phyloP scores from a whole-genome alignment of 176 grass and related monocot species.

The Canna indica region DNA sequence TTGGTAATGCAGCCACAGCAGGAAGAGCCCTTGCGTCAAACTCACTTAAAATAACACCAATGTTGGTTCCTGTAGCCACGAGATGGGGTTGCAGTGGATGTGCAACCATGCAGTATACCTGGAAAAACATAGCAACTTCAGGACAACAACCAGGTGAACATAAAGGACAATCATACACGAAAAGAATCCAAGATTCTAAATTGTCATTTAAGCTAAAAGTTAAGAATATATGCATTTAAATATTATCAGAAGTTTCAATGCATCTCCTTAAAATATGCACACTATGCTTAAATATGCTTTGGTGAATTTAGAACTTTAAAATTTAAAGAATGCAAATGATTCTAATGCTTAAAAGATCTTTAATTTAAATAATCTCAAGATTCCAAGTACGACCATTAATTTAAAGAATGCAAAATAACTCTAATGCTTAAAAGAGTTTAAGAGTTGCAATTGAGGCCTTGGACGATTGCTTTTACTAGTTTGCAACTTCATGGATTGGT shows the following conservation, averaged over 20 bases:
- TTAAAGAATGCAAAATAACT: background rate
- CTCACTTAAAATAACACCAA: slow-evolving; percentile 95
- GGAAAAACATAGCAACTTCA: slow-evolving; percentile 8
- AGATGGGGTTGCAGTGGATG: slow-evolving; percentile 94
- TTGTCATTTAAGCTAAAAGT: background rate
- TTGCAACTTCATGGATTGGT: background rate
- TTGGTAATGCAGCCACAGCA: slow-evolving; percentile 64
- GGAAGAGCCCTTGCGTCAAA: slow-evolving; percentile 94
- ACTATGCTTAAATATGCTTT: background rate
- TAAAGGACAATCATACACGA: background rate
- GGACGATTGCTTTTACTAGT: background rate
- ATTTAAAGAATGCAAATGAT: no score
- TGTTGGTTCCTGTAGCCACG: slow-evolving; percentile 98
- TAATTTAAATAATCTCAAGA: background rate
- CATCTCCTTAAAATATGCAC: no score
- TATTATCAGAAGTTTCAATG: no score
- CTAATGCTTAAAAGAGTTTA: background rate
- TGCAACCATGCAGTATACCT: slow-evolving; percentile 99
- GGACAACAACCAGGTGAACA: background rate
- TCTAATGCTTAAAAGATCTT: background rate
- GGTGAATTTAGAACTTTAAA: no score
- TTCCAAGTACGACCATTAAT: background rate
- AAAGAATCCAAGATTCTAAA: background rate
- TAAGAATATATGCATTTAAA: background rate
- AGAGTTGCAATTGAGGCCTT: background rate